Percentiles rank a stretch among this genome's conserved stretches.
Evolutionary conservation across 768 basidiomycete species (phyloP).

Genomic region (Coprinellus micaceus): DNA sequence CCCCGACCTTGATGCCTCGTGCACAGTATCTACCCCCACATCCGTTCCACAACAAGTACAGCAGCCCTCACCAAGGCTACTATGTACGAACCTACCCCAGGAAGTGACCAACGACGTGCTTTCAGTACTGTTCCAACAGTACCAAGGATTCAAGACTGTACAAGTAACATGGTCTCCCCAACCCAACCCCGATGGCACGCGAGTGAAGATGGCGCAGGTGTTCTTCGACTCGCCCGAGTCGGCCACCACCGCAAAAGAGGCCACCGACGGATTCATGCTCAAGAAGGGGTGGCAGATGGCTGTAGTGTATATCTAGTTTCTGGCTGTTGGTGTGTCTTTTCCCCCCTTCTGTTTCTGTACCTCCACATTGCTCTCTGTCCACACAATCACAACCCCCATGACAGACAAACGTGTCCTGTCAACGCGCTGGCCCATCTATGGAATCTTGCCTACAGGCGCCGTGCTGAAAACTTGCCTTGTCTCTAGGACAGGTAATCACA

Average conservation of each 20-base stretch:
- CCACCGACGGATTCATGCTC: slow-evolving; percentile 79
- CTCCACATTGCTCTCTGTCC: slow-evolving; percentile 12
- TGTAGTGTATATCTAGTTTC: slow-evolving; percentile 58
- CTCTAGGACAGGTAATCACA: no score
- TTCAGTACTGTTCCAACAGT: slow-evolving; percentile 90
- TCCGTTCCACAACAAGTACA: slow-evolving; percentile 47
- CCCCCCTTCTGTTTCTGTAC: slow-evolving; percentile 18
- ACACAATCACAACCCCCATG: background rate
- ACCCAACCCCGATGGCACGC: slow-evolving; percentile 58
- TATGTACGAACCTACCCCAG: slow-evolving; percentile 84
- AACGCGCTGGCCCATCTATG: no score
- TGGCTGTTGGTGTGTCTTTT: slow-evolving; percentile 17
- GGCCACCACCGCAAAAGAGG: slow-evolving; percentile 75
- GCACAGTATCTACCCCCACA: slow-evolving; percentile 32
- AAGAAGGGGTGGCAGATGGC: slow-evolving; percentile 86
- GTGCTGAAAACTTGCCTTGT: no score
- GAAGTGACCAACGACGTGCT: slow-evolving; percentile 88
- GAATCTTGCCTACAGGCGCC: no score
- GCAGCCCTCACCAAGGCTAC: slow-evolving; percentile 56
- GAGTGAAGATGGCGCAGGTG: slow-evolving; percentile 78
- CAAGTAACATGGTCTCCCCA: slow-evolving; percentile 68
- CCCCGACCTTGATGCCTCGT: slow-evolving; percentile 26
- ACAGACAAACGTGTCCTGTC: background rate
- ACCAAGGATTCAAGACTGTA: slow-evolving; percentile 75
- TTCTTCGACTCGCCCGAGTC: slow-evolving; percentile 73